phyloP scores from a whole-genome alignment of 2,329 filamentous ascomycete species.

The Cryphonectria radicalis region DNA sequence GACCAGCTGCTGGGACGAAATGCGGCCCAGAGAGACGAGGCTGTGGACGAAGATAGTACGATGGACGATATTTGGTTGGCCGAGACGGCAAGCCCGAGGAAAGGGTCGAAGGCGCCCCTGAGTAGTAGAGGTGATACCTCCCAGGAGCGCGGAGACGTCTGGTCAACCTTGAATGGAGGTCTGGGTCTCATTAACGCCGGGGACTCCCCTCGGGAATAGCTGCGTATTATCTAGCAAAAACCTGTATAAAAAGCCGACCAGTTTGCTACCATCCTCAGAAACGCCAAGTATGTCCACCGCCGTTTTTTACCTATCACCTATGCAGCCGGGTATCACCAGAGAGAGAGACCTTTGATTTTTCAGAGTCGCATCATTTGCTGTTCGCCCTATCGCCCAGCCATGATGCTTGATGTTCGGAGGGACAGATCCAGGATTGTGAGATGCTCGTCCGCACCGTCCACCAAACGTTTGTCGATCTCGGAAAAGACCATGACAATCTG shows the following conservation, averaged over 20 bases:
- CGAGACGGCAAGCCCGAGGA: constrained; percentile 37
- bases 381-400: constrained; percentile 51
- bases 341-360: not conserved
- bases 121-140: constrained; percentile 33
- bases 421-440: constrained; percentile 85
- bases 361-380: constrained; percentile 4
- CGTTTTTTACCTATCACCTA: not conserved
- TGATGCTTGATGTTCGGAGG: constrained; percentile 76
- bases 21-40: constrained; percentile 33
- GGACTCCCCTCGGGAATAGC: constrained; percentile 31
- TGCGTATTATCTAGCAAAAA: constrained; percentile 27
- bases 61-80: constrained; percentile 44
- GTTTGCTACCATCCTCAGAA: constrained; percentile 27
- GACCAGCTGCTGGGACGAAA: constrained; percentile 51
- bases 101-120: constrained; percentile 30
- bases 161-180: constrained; percentile 57
- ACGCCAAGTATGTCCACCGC: constrained; percentile 32
- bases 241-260: constrained; percentile 11
- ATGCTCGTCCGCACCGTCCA: constrained; percentile 96
- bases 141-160: constrained; percentile 47
- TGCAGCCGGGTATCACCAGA: constrained; percentile 9
- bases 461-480: constrained; percentile 89
- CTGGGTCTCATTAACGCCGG: constrained; percentile 54
- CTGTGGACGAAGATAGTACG: constrained; percentile 19
- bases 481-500: constrained; percentile 89